phyloP scores from a whole-genome alignment of 2,329 filamentous ascomycete species.

The Penicillium oxalicum region DNA sequence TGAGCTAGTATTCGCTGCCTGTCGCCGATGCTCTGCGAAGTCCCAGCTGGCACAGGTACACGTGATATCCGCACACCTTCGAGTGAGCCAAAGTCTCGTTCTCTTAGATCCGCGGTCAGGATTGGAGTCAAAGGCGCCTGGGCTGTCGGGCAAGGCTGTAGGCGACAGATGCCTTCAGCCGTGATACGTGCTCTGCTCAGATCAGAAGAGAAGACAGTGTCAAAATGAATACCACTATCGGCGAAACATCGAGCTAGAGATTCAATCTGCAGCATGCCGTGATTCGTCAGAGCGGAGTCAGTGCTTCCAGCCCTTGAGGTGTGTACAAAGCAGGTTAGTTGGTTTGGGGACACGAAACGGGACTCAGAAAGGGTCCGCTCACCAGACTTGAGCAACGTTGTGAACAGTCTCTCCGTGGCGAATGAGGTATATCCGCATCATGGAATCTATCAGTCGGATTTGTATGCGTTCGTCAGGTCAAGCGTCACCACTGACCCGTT shows the following conservation, averaged over 20 bases:
- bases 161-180: slow-evolving; percentile 25
- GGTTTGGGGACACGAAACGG: no score
- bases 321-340: background rate
- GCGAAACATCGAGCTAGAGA: slow-evolving; percentile 64
- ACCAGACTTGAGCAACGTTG: slow-evolving; percentile 76
- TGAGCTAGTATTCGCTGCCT: slow-evolving; percentile 34
- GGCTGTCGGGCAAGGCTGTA: slow-evolving; percentile 4
- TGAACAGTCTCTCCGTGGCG: slow-evolving; percentile 88
- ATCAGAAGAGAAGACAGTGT: slow-evolving; percentile 71
- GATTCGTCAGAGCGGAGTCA: slow-evolving; percentile 73
- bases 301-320: slow-evolving; percentile 63
- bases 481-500: background rate
- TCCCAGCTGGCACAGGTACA: slow-evolving; percentile 4
- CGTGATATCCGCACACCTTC: slow-evolving; percentile 28
- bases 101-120: slow-evolving; percentile 26
- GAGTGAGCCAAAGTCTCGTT: slow-evolving; percentile 38
- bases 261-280: slow-evolving; percentile 73
- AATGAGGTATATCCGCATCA: slow-evolving; percentile 66
- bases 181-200: slow-evolving; percentile 63
- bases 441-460: background rate
- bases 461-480: background rate
- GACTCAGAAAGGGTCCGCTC: slow-evolving; percentile 24
- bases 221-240: slow-evolving; percentile 57
- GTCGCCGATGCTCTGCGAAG: background rate
- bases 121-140: slow-evolving; percentile 6